Conservation (phyloP, 2,329 filamentous ascomycete species). For the Dissoconium aciculare region DNA sequence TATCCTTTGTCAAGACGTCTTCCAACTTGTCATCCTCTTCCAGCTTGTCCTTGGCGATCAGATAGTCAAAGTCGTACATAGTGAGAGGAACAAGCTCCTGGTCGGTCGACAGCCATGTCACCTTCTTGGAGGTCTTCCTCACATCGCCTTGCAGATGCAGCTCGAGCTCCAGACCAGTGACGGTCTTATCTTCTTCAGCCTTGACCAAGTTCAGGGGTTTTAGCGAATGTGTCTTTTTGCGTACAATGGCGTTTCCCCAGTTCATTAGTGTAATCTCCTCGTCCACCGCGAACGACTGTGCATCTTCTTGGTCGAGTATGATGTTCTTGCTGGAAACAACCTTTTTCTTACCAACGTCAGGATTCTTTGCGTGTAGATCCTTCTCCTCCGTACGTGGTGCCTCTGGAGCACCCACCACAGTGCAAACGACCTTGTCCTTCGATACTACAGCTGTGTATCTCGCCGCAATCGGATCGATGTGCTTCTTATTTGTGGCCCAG, state of each 20-base stretch:
- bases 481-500: conserved; percentile 40
- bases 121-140: conserved; percentile 90
- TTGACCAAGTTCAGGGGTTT: conserved; percentile 35
- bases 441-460: conserved; percentile 45
- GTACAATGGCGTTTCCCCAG: conserved; percentile 81
- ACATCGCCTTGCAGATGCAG: conserved; percentile 88
- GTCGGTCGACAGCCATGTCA: conserved; percentile 75
- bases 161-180: conserved; percentile 62
- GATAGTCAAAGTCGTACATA: conserved; percentile 86
- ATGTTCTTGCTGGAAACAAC: conserved; percentile 63
- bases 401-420: conserved; percentile 18
- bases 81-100: conserved; percentile 69
- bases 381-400: conserved; percentile 52
- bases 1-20: conserved; percentile 64
- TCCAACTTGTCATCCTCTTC: conserved; percentile 77
- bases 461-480: conserved; percentile 35
- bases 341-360: conserved; percentile 69
- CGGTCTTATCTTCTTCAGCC: conserved; percentile 37
- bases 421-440: conserved; percentile 46
- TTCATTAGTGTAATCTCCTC: conserved; percentile 95
- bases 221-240: conserved; percentile 38
- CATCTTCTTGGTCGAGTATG: conserved; percentile 75
- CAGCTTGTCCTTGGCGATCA: conserved; percentile 89
- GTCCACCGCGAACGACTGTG: conserved; percentile 60
- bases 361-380: conserved; percentile 81